phyloP scores from a whole-genome alignment of 768 basidiomycete species.

The Erythrobasidium yunnanense region DNA sequence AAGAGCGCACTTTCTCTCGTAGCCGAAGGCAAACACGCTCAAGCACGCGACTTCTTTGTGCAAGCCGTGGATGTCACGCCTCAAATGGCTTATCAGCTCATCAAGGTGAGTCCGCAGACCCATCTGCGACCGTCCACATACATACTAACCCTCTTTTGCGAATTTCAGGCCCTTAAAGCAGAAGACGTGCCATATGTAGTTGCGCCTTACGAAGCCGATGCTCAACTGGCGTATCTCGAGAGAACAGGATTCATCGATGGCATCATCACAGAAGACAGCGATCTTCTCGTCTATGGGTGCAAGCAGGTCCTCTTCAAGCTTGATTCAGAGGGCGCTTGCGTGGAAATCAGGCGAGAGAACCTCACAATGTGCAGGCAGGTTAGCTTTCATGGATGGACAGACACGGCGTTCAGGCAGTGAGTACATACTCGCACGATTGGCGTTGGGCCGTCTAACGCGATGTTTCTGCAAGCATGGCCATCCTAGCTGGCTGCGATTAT shows the following conservation, averaged over 20 bases:
- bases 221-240: conserved; percentile 88
- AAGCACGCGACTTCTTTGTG: conserved; percentile 77
- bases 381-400: conserved; percentile 78
- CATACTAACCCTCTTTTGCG: too few species aligned
- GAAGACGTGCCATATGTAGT: conserved; percentile 76
- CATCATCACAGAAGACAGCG: conserved; percentile 94
- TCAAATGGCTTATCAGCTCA: conserved; percentile 91
- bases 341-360: conserved; percentile 42
- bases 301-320: conserved; percentile 85
- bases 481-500: conserved; percentile 80
- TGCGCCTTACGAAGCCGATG: conserved; percentile 97
- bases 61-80: conserved; percentile 93
- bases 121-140: too few species aligned
- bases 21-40: conserved; percentile 62
- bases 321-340: conserved; percentile 50
- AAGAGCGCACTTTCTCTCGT: conserved; percentile 61
- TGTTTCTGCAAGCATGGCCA: conserved; percentile 47
- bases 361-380: conserved; percentile 50
- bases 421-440: neutral
- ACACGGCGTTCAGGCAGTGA: conserved; percentile 71
- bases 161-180: conserved; percentile 64
- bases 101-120: conserved; percentile 56
- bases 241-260: conserved; percentile 69
- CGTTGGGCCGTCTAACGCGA: neutral
- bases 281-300: conserved; percentile 95